A percentile compares a stretch with the other conserved stretches of the same genome.
phyloP scores from a whole-genome alignment of 306 rosid species.

The Canavalia ensiformis region DNA sequence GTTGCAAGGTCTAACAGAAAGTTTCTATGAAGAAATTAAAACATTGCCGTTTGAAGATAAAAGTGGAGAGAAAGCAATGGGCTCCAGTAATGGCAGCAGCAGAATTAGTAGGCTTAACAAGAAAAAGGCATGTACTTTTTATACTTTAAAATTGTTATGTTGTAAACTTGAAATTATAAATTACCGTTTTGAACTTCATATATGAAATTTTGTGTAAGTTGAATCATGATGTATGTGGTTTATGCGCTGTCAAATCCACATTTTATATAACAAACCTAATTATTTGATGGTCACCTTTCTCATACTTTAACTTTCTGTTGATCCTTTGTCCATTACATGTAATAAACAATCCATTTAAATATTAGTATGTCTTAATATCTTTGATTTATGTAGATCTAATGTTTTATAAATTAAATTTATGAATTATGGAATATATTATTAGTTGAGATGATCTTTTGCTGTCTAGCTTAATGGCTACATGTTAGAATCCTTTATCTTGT shows the following conservation, averaged over 20 bases:
- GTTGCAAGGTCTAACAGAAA: slow-evolving; percentile 82
- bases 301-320: neutral
- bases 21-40: slow-evolving; percentile 83
- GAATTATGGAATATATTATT: slow-evolving; percentile 24
- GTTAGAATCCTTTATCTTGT: slow-evolving; percentile 25
- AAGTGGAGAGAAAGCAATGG: slow-evolving; percentile 52
- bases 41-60: slow-evolving; percentile 71
- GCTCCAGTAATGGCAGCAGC: slow-evolving; percentile 52
- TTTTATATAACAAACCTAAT: slow-evolving; percentile 1
- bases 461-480: slow-evolving; percentile 17
- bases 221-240: slow-evolving; percentile 7
- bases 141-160: slow-evolving; percentile 22
- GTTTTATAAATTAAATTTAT: neutral
- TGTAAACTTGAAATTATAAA: neutral
- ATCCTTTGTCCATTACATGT: slow-evolving; percentile 4
- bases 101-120: slow-evolving; percentile 65
- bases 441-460: neutral
- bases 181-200: neutral
- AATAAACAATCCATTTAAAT: slow-evolving; percentile 13
- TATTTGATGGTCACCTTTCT: neutral
- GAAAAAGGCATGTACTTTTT: slow-evolving; percentile 66
- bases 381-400: neutral
- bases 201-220: slow-evolving; percentile 25
- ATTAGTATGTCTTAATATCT: neutral
- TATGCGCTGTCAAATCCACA: slow-evolving; percentile 21